Base-by-base conservation (phyloP, 208 protist genomes). In the Crithidia fasciculata region DNA sequence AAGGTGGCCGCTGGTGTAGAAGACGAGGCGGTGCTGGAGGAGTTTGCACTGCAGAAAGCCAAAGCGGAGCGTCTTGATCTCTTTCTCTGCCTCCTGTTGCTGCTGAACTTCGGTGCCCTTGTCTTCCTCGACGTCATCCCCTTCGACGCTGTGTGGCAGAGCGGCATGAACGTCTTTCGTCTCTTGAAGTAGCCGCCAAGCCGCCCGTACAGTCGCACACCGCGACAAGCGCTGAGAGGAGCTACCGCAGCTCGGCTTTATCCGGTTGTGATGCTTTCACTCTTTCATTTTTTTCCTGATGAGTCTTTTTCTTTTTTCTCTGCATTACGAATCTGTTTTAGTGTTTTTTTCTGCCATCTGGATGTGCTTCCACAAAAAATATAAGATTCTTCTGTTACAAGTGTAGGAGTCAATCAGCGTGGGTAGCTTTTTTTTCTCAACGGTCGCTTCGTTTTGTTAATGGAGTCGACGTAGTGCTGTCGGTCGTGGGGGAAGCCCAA, bases 51-150 rank as follows among this genome's bases (percentile, higher is more conserved):
- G 52, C 68, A 80, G 47, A 82, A 80, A 49, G 83, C 85, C 37
- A 71, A 81, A 37, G 61, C 69, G 37, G 74, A 81, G 60, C 78
- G 86, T 0, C 44, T 83, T n/a, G 86, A 88, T 63, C 72, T 79
- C 4, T 68, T 80, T 2, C 47, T 76, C 18, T 87, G 79, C 19
- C 37, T 78, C 13, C 18, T 91, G 43, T 47, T 92, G 28, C 55
- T 89, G 13, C 57, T 73, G 8, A 92, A 89, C 68, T 44, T 89
- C 10, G 70, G 28, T 7, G 74, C 44, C 8, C 62, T 91, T 28
- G 47, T 88, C 5, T 72, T 69, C 53, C 41, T 81, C 13, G 81
- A 80, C 13, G 70, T 85, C 15, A 72, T 91, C n/a, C 86, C 86
- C 4, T 60, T 63, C 4, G 69, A 81, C n/a, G 60, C 81, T 12